Conservation (phyloP, 768 basidiomycete species). For the Galerina sulciceps region DNA sequence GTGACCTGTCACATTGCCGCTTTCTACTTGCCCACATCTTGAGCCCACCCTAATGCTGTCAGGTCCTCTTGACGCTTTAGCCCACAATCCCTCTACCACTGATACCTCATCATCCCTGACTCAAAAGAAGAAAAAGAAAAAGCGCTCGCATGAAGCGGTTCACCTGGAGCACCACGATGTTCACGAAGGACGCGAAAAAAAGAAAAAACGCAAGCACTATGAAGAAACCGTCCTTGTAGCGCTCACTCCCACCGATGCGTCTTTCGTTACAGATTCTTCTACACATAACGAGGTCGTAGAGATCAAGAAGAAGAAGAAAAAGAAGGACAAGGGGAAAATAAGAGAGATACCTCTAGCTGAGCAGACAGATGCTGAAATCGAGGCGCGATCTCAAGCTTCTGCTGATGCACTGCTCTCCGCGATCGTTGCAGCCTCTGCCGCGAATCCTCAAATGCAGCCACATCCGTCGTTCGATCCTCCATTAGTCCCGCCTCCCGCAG, state of each 20-base stretch:
- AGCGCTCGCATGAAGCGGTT: slow-evolving; percentile 35
- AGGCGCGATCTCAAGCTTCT: slow-evolving; percentile 48
- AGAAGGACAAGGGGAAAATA: slow-evolving; percentile 38
- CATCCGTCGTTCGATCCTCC: slow-evolving; percentile 36
- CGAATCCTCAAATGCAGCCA: slow-evolving; percentile 39
- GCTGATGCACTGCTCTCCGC: slow-evolving; percentile 66
- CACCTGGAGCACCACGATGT: slow-evolving; percentile 16
- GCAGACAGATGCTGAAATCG: slow-evolving; percentile 31
- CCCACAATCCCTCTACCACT: slow-evolving; percentile 17
- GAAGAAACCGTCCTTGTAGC: slow-evolving; percentile 5
- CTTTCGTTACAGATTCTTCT: background rate
- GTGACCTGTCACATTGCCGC: slow-evolving; percentile 17
- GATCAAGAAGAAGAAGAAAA: slow-evolving; percentile 30
- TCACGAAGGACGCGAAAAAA: slow-evolving; percentile 28
- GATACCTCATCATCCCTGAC: slow-evolving; percentile 14
- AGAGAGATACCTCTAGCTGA: slow-evolving; percentile 23
- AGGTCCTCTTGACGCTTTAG: slow-evolving; percentile 23
- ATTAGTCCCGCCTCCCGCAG: slow-evolving; percentile 23
- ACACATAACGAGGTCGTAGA: slow-evolving; percentile 8
- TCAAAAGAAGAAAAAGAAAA: slow-evolving; percentile 44
- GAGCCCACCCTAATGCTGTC: slow-evolving; percentile 52
- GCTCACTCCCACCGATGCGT: background rate
- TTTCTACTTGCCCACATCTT: slow-evolving; percentile 14
- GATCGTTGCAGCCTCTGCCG: slow-evolving; percentile 68
- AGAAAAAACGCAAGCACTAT: slow-evolving; percentile 36